Base-by-base conservation (phyloP, 1,139 yeast species). In the Cylindricascospora bacillispora region DNA sequence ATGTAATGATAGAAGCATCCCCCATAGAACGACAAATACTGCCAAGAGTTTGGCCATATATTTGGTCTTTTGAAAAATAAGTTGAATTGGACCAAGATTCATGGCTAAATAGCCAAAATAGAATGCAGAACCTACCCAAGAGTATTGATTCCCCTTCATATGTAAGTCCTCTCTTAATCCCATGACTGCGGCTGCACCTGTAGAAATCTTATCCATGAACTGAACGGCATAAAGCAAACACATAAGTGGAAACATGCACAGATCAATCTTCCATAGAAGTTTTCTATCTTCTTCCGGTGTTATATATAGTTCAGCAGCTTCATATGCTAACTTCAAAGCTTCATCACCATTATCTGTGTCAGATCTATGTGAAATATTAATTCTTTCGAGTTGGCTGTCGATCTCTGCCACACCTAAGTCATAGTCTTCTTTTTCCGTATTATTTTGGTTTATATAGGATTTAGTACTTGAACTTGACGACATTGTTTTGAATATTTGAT, bases 171-270 rank as follows among this genome's bases (percentile, higher is more conserved):
- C 47, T 37, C 66, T 52, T 16, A 71, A 44, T 0, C 76, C 76
- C 57, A 74, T 60, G 31, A 76, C 63, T 1, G 81, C 64, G 4
- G 81, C 80, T 35, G 65, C 67, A 12, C 74, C 59, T 22, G 64
- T 70, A 5, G 80, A 57, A 12, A 63, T 54, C 45, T 77, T 77
- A 50, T 76, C 85, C 73, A 76, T 70, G 36, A 67, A 72, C 49
- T 76, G 83, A 26, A 65, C 56, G 12, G 73, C 63, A 46, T 72
- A 72, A 13, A 73, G 49, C 11, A 67, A 36, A 44, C 74, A 65
- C 61, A 75, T 59, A 22, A 74, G 35, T 0, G 82, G 77, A 40
- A 72, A 54, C 37, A 76, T 46, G 39, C 52, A 64, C 11, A 63
- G 26, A 46, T 75, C 81, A 23, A 71, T 68, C 43, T 73, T 76